phyloP scores from a whole-genome alignment of 495 filamentous ascomycete species.

The Xylaria palmicola region DNA sequence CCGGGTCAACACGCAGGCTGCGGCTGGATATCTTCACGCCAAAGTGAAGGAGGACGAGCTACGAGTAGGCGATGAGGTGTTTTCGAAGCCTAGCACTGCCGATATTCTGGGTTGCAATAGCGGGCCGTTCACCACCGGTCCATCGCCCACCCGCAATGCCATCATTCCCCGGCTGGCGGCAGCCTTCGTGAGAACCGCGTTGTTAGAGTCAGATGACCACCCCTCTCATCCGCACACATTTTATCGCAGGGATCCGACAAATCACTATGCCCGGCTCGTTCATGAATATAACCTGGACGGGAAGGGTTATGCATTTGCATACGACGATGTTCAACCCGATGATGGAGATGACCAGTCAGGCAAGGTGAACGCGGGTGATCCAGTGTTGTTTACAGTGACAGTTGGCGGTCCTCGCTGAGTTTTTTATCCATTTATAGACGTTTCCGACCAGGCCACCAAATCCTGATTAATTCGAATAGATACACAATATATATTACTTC shows the following conservation, averaged over 20 bases:
- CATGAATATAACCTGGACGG: conserved; percentile 64
- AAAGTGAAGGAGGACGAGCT: conserved; percentile 25
- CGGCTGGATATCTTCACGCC: conserved; percentile 28
- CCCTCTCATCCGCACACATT: conserved; percentile 55
- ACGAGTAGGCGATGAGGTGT: conserved; percentile 47
- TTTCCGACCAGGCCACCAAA: neutral
- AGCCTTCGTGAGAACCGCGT: conserved; percentile 65
- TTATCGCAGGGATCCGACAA: conserved; percentile 59
- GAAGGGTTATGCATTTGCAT: conserved; percentile 76
- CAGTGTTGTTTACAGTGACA: conserved; percentile 60
- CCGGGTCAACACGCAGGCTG: conserved; percentile 44
- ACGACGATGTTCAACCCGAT: conserved; percentile 70
- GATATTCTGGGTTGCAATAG: conserved; percentile 74
- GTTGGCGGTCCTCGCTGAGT: conserved; percentile 54
- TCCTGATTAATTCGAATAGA: too few species aligned
- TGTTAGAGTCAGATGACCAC: conserved; percentile 50
- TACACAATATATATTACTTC: too few species aligned
- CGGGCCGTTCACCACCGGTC: conserved; percentile 62
- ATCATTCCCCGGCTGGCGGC: conserved; percentile 63
- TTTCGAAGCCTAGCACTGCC: conserved; percentile 56
- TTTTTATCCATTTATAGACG: neutral
- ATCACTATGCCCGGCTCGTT: conserved; percentile 70
- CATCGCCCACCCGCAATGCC: conserved; percentile 59
- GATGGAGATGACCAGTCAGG: conserved; percentile 65
- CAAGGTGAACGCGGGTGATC: conserved; percentile 60